Evolutionary conservation across 2,329 filamentous ascomycete genomes (phyloP), one percentile per base, ranked within the genome.

Genomic region (Aureobasidium lini): DNA sequence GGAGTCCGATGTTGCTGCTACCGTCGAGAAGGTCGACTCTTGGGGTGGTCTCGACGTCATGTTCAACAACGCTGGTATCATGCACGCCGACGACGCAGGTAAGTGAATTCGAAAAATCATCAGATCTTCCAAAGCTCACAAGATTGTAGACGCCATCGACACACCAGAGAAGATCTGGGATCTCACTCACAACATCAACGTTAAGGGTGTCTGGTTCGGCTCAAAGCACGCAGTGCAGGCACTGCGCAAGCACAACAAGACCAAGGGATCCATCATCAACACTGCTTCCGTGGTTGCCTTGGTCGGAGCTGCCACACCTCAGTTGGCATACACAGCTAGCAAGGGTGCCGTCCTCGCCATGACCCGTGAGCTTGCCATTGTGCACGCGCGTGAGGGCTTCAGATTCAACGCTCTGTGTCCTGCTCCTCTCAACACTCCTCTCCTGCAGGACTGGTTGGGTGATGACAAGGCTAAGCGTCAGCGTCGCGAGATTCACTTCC

Each of bases 1-100:
- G 69, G 92, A 96, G 73, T 74, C 81, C 62, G 83, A 94, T 60
- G 85, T 96, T 34, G 77, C 90, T 69, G 84, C 85, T 59, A 84
- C 88, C 71, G 80, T 96, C 56, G 87, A 89, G 66, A 76, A 82
- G 9, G 77, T 93, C 60, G 92, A 96, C 73, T 71, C 83, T 60
- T 95, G 89, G 88, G 92, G 92, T 69, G 92, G 92, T 46, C 76
- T 94, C 3, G 92, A 96, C 72, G 80, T 96, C 70, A 89, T 96
- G 68, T 96, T 96, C 85, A 96, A 96, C 84, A 96, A 96, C 73
- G 92, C 92, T 28, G 92, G 92, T 59, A 96, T 96, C 74, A 96
- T 96, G 92, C 92, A 96, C 77, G 86, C 84, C 49, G 80, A 87
- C 60, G 77, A 80, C 62, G 77, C 75, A 39, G 71, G 71, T 72